Percentiles rank a stretch among this genome's conserved stretches.
Evolutionary conservation across 2,329 filamentous ascomycete genomes (phyloP).

Genomic region (Xylaria sp.): DNA sequence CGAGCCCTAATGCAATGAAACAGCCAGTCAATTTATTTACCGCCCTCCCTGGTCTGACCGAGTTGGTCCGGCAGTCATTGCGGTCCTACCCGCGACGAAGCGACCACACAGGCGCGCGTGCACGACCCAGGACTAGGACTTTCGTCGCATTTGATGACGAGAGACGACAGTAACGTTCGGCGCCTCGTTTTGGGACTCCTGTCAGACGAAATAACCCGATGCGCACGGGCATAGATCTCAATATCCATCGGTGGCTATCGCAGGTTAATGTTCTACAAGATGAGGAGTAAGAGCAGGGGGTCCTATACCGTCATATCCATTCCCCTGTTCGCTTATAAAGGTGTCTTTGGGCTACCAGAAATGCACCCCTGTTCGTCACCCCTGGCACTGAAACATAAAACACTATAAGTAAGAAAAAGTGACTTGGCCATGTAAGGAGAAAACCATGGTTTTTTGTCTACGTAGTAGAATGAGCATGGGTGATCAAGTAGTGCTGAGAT

Average conservation of each 20-base stretch:
- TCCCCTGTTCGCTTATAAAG: constrained; percentile 21
- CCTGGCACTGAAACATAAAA: constrained; percentile 12
- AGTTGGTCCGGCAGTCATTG: constrained; percentile 12
- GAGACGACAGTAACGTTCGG: constrained; percentile 16
- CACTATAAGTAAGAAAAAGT: background rate
- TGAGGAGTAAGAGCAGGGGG: constrained; percentile 14
- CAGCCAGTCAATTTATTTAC: constrained; percentile 9
- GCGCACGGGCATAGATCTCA: constrained; percentile 29
- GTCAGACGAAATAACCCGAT: constrained; percentile 31
- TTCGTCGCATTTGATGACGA: constrained; percentile 9
- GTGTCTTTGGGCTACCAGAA: constrained; percentile 8
- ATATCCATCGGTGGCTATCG: constrained; percentile 24
- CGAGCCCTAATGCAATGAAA: constrained; percentile 20
- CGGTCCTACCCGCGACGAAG: constrained; percentile 8
- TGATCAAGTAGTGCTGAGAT: constrained; percentile 31
- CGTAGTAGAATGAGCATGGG: constrained; percentile 15
- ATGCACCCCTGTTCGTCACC: constrained; percentile 13
- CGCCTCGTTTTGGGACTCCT: constrained; percentile 11
- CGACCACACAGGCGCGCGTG: constrained; percentile 8
- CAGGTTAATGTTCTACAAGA: background rate
- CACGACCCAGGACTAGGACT: constrained; percentile 6
- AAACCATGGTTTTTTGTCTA: constrained; percentile 16
- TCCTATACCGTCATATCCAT: constrained; percentile 19
- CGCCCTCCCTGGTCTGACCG: constrained; percentile 11
- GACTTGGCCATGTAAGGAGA: constrained; percentile 18